phyloP scores from a whole-genome alignment of 768 basidiomycete genomes.

The Clitopilus hobsonii region DNA sequence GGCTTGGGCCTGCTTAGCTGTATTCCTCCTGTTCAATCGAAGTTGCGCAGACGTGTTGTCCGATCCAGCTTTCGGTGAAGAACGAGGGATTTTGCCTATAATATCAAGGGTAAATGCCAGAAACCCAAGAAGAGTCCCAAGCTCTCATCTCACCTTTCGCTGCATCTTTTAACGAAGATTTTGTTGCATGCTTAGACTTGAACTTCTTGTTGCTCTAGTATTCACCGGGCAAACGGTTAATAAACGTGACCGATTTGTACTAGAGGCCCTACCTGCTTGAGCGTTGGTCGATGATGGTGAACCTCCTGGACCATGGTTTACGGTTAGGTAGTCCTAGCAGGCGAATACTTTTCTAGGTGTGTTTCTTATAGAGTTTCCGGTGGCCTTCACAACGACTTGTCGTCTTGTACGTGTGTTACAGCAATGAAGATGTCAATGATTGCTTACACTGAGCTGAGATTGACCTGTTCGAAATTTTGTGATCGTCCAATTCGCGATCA shows the following conservation, averaged over 20 bases:
- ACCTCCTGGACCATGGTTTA: conserved; percentile 17
- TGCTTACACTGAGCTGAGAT: background rate
- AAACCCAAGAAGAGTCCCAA: background rate
- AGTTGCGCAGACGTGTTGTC: conserved; percentile 58
- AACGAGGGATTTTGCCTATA: conserved; percentile 53
- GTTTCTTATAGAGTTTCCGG: too few species aligned
- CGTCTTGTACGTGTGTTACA: too few species aligned
- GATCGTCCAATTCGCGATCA: background rate
- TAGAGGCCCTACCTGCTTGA: conserved; percentile 62
- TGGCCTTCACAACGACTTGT: too few species aligned
- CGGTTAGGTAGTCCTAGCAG: background rate
- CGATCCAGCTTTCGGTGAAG: conserved; percentile 48
- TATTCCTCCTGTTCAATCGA: conserved; percentile 75
- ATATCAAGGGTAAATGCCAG: background rate
- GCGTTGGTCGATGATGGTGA: conserved; percentile 75
- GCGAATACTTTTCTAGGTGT: background rate
- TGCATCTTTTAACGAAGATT: conserved; percentile 76
- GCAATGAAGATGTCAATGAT: background rate
- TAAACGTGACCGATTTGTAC: background rate
- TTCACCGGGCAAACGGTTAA: conserved; percentile 1
- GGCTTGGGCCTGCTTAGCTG: conserved; percentile 77
- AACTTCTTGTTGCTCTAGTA: conserved; percentile 82
- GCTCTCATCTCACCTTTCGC: conserved; percentile 61
- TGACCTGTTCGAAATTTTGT: background rate
- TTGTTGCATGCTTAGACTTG: conserved; percentile 89